phyloP scores from a whole-genome alignment of 768 basidiomycete genomes.

The Boletellus ananiceps region DNA sequence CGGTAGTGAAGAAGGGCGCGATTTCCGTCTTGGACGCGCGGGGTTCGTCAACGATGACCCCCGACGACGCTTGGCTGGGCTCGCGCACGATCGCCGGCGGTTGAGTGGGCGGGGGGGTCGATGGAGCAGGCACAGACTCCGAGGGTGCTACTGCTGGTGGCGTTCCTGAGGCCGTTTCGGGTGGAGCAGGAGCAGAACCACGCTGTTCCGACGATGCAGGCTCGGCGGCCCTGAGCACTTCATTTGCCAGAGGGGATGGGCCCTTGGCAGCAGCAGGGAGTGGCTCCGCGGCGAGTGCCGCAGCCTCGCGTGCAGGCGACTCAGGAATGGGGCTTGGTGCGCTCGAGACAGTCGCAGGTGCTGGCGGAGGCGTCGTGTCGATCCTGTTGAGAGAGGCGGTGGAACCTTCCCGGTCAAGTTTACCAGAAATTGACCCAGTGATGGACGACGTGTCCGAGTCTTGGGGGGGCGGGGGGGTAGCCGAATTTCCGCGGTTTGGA shows the following conservation, averaged over 20 bases:
- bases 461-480: constrained; percentile 23
- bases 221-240: constrained; percentile 15
- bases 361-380: constrained; percentile 30
- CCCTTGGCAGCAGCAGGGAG: constrained; percentile 25
- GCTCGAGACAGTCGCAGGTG: constrained; percentile 14
- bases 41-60: constrained; percentile 11
- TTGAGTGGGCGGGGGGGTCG: constrained; percentile 14
- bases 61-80: constrained; percentile 1
- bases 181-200: constrained; percentile 8
- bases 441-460: constrained; percentile 27
- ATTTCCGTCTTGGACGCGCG: constrained; percentile 34
- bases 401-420: constrained; percentile 28
- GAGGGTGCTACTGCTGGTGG: constrained; percentile 7
- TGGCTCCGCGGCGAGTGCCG: constrained; percentile 33
- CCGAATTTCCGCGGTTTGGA: constrained; percentile 28
- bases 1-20: constrained; percentile 46
- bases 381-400: constrained; percentile 30
- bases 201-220: constrained; percentile 9
- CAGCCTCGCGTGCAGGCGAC: constrained; percentile 58
- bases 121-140: constrained; percentile 12
- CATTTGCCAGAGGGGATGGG: constrained; percentile 42
- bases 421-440: constrained; percentile 25
- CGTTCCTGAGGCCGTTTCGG: constrained; percentile 20
- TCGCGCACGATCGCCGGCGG: constrained; percentile 4
- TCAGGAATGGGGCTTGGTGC: constrained; percentile 66